Percentiles rank a stretch among this genome's conserved stretches.
These are phyloP conservation scores for Annulohypoxylon maeteangense DNA, from an alignment of 495 filamentous ascomycete species.

Conservation along the genomic window DNA sequence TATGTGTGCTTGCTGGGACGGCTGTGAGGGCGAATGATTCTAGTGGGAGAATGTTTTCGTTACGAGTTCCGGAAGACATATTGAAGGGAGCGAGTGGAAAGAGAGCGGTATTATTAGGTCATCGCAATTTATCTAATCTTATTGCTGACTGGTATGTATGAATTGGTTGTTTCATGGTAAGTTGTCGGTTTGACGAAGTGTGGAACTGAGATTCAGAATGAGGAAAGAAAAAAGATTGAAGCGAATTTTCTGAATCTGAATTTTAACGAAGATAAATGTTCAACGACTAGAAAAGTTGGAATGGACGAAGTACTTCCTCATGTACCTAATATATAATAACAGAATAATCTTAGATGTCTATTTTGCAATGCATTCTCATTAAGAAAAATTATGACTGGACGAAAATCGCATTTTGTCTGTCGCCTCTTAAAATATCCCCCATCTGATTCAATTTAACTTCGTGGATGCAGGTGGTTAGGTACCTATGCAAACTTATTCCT, in stretches of 20 bases:
- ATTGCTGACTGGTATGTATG: not conserved
- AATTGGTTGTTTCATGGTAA: conserved; percentile 4
- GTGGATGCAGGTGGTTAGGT: too few relatives aligned
- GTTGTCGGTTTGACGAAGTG: not conserved
- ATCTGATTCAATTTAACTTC: too few relatives aligned
- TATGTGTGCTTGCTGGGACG: conserved; percentile 55
- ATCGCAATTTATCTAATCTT: not conserved
- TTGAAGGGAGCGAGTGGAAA: not conserved
- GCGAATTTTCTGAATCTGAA: not conserved
- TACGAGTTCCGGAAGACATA: conserved; percentile 17
- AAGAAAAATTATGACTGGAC: too few relatives aligned
- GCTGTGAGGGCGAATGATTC: conserved; percentile 56
- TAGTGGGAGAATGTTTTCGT: conserved; percentile 51
- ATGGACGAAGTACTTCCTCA: too few relatives aligned
- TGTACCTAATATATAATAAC: not conserved
- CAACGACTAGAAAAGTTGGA: too few relatives aligned
- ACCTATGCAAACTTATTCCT: too few relatives aligned
- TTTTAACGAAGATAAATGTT: too few relatives aligned
- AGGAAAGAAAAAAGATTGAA: not conserved
- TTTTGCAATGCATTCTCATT: not conserved
- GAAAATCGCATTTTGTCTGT: too few relatives aligned
- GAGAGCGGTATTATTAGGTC: not conserved
- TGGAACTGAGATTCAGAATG: not conserved
- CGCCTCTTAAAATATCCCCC: too few relatives aligned
- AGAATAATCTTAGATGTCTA: not conserved